Percentiles rank a stretch among this genome's conserved stretches.
Conservation (phyloP, 2,329 filamentous ascomycete genomes). For the Clonostachys solani region DNA sequence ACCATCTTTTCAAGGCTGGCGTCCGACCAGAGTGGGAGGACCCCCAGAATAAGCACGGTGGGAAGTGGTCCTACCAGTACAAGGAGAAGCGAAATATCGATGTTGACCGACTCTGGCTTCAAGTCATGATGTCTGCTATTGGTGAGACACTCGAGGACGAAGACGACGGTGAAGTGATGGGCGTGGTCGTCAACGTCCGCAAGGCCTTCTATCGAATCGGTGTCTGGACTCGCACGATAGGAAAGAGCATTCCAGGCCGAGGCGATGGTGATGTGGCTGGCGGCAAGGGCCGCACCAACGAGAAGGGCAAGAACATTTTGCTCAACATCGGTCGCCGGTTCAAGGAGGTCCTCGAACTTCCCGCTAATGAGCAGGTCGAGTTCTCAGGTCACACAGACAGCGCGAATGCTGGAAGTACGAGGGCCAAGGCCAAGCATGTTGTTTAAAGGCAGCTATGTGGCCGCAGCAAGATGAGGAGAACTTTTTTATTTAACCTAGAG, state of each 20-base stretch:
- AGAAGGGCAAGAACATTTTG: slow-evolving; percentile 84
- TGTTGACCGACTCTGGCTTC: slow-evolving; percentile 94
- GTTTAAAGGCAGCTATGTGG: slow-evolving; percentile 49
- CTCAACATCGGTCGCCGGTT: slow-evolving; percentile 82
- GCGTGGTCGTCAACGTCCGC: slow-evolving; percentile 97
- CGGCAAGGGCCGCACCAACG: slow-evolving; percentile 70
- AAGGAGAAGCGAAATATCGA: slow-evolving; percentile 90
- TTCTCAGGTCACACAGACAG: slow-evolving; percentile 97
- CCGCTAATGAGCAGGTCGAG: slow-evolving; percentile 74
- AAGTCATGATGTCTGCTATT: slow-evolving; percentile 94
- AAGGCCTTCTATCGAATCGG: slow-evolving; percentile 98
- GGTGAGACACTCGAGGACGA: slow-evolving; percentile 97
- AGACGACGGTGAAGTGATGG: slow-evolving; percentile 96
- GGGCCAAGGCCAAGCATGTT: slow-evolving; percentile 90
- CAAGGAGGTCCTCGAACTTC: slow-evolving; percentile 86
- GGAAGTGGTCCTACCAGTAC: slow-evolving; percentile 98
- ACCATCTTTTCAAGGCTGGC: slow-evolving; percentile 97
- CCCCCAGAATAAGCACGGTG: slow-evolving; percentile 96
- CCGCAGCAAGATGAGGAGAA: no score
- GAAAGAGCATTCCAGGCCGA: slow-evolving; percentile 74
- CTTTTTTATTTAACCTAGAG: no score
- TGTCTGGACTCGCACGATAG: slow-evolving; percentile 93
- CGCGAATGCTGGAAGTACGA: slow-evolving; percentile 86
- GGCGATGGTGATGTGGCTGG: slow-evolving; percentile 69
- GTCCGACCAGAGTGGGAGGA: slow-evolving; percentile 99